Percentiles rank a stretch among this genome's conserved stretches.
Evolutionary conservation across 768 basidiomycete species (phyloP).

Genomic region (Psilocybe tampanensis): DNA sequence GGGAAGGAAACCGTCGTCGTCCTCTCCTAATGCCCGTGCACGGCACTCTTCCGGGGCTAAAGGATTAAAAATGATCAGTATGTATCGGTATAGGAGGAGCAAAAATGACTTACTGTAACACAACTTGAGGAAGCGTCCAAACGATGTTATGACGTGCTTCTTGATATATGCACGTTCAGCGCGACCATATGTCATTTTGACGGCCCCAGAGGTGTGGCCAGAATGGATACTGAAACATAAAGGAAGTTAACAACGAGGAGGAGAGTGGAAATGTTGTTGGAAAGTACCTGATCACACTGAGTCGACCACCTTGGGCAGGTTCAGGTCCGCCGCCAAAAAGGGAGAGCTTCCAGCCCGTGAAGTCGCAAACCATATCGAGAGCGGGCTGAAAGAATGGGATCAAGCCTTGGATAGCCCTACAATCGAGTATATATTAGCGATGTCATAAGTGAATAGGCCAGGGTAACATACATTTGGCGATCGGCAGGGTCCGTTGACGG

Average conservation of each 20-base stretch:
- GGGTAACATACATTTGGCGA: not conserved
- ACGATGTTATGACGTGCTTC: conserved; percentile 17
- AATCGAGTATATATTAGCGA: too few relatives aligned
- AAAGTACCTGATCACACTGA: not conserved
- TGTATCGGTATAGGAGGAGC: not conserved
- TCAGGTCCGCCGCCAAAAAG: not conserved
- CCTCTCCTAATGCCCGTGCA: conserved; percentile 6
- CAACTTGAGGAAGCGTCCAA: conserved; percentile 16
- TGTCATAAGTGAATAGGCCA: too few relatives aligned
- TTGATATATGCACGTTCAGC: conserved; percentile 12
- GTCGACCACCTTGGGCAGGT: not conserved
- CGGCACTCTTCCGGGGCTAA: conserved; percentile 17
- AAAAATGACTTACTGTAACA: conserved; percentile 17
- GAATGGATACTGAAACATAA: conserved; percentile 19
- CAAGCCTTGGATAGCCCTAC: not conserved
- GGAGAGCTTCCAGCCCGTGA: not conserved
- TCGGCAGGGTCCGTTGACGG: not conserved
- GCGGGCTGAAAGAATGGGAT: not conserved
- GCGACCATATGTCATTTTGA: conserved; percentile 20
- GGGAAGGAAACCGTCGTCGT: not conserved
- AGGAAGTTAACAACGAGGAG: not conserved
- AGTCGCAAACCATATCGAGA: not conserved
- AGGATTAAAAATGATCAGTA: too few relatives aligned
- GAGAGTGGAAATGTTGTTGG: not conserved
- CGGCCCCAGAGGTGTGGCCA: conserved; percentile 15